phyloP scores from a whole-genome alignment of 352 stramenopile genomes.

The Globisporangium polare region DNA sequence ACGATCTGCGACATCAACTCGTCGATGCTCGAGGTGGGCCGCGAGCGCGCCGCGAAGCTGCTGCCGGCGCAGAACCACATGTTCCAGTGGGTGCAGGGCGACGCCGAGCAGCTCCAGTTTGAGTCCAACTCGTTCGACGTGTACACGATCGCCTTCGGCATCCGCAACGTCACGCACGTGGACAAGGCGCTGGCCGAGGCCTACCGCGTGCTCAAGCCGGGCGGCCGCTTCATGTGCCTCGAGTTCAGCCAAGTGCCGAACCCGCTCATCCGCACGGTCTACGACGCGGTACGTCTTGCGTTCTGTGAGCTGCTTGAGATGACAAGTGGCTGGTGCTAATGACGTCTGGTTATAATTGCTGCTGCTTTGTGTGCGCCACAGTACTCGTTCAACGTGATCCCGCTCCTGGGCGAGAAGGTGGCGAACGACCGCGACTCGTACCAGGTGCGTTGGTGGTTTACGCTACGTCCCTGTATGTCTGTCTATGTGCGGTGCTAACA shows the following conservation, averaged over 20 bases:
- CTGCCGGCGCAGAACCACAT: constrained; percentile 52
- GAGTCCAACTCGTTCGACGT: constrained; percentile 95
- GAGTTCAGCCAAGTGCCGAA: constrained; percentile 97
- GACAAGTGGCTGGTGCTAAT: neutral
- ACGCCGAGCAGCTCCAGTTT: constrained; percentile 96
- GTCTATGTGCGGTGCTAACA: neutral
- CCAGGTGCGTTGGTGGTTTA: constrained; percentile 55
- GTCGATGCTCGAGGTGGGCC: constrained; percentile 97
- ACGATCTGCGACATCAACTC: constrained; percentile 99
- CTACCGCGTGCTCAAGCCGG: constrained; percentile 94
- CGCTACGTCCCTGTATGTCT: neutral
- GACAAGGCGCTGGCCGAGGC: constrained; percentile 94
- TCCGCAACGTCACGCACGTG: constrained; percentile 98
- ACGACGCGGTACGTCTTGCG: constrained; percentile 82
- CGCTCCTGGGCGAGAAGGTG: constrained; percentile 92
- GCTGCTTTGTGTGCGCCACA: constrained; percentile 21
- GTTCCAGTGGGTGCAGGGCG: constrained; percentile 92
- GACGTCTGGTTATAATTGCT: neutral
- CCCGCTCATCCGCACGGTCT: constrained; percentile 89
- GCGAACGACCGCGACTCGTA: constrained; percentile 96
- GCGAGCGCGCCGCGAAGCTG: constrained; percentile 82
- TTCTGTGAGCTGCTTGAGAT: neutral
- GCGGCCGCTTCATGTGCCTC: constrained; percentile 97
- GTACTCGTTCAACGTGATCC: constrained; percentile 99
- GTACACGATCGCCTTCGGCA: constrained; percentile 99